Evolutionary conservation across 352 stramenopile genomes (phyloP).

Genomic region (Phytophthora foliorum): DNA sequence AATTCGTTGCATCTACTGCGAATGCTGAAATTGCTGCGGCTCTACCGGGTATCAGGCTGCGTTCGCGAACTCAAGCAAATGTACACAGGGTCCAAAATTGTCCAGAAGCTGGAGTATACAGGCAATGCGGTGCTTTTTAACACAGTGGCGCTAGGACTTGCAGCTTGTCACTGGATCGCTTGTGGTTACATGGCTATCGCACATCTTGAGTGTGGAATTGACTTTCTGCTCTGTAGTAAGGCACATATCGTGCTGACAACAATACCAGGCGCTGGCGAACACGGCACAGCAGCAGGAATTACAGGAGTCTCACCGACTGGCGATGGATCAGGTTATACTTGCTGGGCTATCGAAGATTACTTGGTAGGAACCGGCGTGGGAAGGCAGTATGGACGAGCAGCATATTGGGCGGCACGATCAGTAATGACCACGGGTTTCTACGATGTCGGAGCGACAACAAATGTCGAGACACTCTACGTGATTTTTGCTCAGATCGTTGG

Average conservation of each 20-base stretch:
- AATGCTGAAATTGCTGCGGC: constrained; percentile 58
- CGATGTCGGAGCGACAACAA: constrained; percentile 61
- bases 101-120: constrained; percentile 68
- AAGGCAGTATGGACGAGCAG: constrained; percentile 63
- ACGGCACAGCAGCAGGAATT: constrained; percentile 25
- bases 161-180: constrained; percentile 62
- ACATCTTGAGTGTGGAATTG: constrained; percentile 72
- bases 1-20: constrained; percentile 72
- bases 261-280: constrained; percentile 18
- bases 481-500: constrained; percentile 70
- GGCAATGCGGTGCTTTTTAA: constrained; percentile 65
- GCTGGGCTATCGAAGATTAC: constrained; percentile 78
- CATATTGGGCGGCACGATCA: constrained; percentile 70
- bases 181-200: constrained; percentile 76
- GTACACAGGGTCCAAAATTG: constrained; percentile 42
- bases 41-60: constrained; percentile 61
- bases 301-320: constrained; percentile 24
- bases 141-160: constrained; percentile 55
- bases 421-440: constrained; percentile 72
- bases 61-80: constrained; percentile 62
- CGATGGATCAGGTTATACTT: constrained; percentile 47
- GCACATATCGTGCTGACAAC: constrained; percentile 22
- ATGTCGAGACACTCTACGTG: constrained; percentile 63
- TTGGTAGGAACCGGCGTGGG: constrained; percentile 52
- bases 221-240: constrained; percentile 61